Conservation (phyloP, 2,329 filamentous ascomycete species). For the Spiromastix sp. region DNA sequence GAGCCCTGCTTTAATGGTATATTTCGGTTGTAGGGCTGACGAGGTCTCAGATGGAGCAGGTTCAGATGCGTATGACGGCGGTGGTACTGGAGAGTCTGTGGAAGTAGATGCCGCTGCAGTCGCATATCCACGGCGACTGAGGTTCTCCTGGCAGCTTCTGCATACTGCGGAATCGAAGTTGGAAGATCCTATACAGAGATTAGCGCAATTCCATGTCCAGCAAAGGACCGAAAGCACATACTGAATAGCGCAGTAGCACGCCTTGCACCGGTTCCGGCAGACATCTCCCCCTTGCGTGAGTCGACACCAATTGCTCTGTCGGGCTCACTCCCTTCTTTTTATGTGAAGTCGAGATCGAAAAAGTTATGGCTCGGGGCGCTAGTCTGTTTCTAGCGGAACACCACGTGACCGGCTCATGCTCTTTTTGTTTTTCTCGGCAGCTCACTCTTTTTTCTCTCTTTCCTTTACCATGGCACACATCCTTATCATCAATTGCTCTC, state of each 20-base stretch:
- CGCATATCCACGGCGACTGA: constrained; percentile 30
- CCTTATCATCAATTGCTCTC: constrained; percentile 90
- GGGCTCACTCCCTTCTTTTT: neutral
- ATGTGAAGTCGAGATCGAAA: neutral
- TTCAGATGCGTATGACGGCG: constrained; percentile 29
- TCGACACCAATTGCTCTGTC: constrained; percentile 3
- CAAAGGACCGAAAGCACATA: constrained; percentile 16
- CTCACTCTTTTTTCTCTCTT: constrained; percentile 27
- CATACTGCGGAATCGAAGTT: constrained; percentile 30
- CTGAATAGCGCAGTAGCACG: constrained; percentile 29
- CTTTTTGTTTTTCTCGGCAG: too few species aligned
- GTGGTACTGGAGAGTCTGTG: constrained; percentile 15
- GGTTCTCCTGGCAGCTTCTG: constrained; percentile 33
- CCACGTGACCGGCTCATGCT: constrained; percentile 16
- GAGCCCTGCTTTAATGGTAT: constrained; percentile 54
- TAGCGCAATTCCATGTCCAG: neutral
- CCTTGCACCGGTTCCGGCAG: constrained; percentile 30
- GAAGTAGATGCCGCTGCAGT: constrained; percentile 29
- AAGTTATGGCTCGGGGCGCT: constrained; percentile 12
- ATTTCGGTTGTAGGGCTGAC: constrained; percentile 23
- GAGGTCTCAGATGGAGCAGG: constrained; percentile 18
- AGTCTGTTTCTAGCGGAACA: constrained; percentile 17
- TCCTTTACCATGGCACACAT: constrained; percentile 54
- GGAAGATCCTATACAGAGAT: constrained; percentile 12
- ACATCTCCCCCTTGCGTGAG: constrained; percentile 21